phyloP scores from a whole-genome alignment of 2,329 filamentous ascomycete genomes.

The Aspergillus caelatus region DNA sequence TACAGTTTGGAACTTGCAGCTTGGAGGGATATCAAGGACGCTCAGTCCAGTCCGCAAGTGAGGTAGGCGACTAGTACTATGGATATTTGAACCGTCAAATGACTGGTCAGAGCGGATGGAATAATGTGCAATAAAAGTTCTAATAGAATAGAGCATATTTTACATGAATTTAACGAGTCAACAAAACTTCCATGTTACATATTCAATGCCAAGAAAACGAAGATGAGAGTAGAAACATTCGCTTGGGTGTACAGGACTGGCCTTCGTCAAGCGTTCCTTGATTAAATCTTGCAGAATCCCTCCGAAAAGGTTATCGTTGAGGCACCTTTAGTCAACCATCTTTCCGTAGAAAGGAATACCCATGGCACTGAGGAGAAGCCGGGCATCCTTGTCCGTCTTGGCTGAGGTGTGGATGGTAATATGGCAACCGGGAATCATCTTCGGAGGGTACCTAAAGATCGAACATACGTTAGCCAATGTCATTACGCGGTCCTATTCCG shows the following conservation, averaged over 20 bases:
- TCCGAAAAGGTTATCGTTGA: background rate
- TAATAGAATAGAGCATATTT: constrained; percentile 22
- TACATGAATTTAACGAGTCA: constrained; percentile 18
- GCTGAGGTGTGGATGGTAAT: constrained; percentile 84
- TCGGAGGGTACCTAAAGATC: constrained; percentile 59
- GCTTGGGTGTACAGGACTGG: background rate
- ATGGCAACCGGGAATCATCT: constrained; percentile 83
- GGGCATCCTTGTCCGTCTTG: constrained; percentile 80
- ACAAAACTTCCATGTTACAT: constrained; percentile 19
- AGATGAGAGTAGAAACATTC: background rate
- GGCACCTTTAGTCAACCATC: constrained; percentile 53
- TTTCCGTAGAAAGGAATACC: constrained; percentile 85
- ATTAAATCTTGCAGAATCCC: background rate
- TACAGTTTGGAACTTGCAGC: background rate
- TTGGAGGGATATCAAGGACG: background rate
- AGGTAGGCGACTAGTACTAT: background rate
- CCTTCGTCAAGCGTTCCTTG: background rate
- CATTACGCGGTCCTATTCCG: no score
- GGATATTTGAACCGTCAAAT: background rate
- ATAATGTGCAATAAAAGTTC: constrained; percentile 13
- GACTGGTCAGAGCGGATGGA: background rate
- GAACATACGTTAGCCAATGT: background rate
- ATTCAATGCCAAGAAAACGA: constrained; percentile 12
- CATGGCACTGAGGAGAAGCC: constrained; percentile 71
- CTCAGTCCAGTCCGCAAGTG: background rate